Conservation (phyloP, 768 basidiomycete genomes). For the Mycena crocata region DNA sequence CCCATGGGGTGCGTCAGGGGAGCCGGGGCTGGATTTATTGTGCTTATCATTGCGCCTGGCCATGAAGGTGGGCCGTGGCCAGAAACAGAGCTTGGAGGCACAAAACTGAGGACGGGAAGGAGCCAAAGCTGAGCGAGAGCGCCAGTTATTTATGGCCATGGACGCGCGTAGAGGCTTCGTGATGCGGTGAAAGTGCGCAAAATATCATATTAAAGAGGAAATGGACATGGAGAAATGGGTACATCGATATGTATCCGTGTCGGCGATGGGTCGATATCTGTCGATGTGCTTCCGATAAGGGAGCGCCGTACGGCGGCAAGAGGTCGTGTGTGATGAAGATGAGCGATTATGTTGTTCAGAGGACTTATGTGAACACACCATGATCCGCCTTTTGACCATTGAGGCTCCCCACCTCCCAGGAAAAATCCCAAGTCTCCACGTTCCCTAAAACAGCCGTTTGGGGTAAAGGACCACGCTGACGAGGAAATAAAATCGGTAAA, state of each 20-base stretch:
- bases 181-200: no score
- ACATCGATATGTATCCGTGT: background rate
- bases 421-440: constrained; percentile 8
- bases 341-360: background rate
- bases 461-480: background rate
- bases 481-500: constrained; percentile 9
- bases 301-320: background rate
- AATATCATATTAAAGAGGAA: background rate
- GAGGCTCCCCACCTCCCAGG: no score
- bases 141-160: no score
- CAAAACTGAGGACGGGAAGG: no score
- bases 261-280: background rate
- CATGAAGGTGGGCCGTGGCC: no score
- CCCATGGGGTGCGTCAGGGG: background rate
- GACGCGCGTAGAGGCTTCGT: no score
- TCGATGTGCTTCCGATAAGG: background rate
- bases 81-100: no score
- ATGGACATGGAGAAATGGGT: background rate
- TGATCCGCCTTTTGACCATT: background rate
- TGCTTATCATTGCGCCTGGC: no score
- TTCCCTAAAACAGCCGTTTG: background rate
- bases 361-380: background rate
- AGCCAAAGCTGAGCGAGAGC: no score
- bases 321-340: background rate
- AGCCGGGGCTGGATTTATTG: no score